Base-by-base conservation (phyloP, 2,329 filamentous ascomycete genomes). In the Penicillium sp. region DNA sequence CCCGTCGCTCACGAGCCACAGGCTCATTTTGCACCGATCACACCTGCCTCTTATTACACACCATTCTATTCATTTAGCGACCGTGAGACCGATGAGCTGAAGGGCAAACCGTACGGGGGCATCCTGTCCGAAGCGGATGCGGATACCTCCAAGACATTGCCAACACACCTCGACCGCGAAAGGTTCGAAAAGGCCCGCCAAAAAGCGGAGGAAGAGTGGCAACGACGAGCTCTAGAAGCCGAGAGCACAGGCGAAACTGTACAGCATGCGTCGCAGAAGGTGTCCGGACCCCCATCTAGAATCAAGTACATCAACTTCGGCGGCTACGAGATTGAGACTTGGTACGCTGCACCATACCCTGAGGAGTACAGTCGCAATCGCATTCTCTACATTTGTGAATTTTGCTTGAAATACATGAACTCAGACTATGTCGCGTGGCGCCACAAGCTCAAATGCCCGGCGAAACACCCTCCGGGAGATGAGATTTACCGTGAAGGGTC, bases 271-370 rank as follows among this genome's bases (percentile, higher is more conserved):
- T 74, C 81, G n/a, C 82, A 83, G 58, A 95, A 95, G 64, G 75
- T 84, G 3, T 82, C 83, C n/a, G 88, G 87, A 0, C 88, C 88
- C 26, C 87, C 88, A 4, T 97, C 90, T 68, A 93, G 96, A 71
- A 97, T 98, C 67, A 94, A 97, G 69, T 96, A 89, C 71, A 95
- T 98, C 72, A 93, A 95, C 62, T 97, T 98, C 71, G 93, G 93
- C 39, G 88, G 89, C 45, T 94, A 86, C 77, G 93, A 98, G 69
- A 98, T 98, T 60, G 93, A 98, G 66, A 98, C 93, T 3, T 97
- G 93, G 90, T 96, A 98, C 71, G 91, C 93, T 28, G 93, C 93
- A 34, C 94, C 93, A 12, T 98, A 98, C 66, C 93, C 93, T 0
- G 93, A 96, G 66, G 93, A 98, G 70, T 98, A 98, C 74, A 97